A percentile compares a stretch with the other conserved stretches of the same genome.
Evolutionary conservation across 805 yeast species (phyloP).

Genomic region (Myxozyma neglecta): DNA sequence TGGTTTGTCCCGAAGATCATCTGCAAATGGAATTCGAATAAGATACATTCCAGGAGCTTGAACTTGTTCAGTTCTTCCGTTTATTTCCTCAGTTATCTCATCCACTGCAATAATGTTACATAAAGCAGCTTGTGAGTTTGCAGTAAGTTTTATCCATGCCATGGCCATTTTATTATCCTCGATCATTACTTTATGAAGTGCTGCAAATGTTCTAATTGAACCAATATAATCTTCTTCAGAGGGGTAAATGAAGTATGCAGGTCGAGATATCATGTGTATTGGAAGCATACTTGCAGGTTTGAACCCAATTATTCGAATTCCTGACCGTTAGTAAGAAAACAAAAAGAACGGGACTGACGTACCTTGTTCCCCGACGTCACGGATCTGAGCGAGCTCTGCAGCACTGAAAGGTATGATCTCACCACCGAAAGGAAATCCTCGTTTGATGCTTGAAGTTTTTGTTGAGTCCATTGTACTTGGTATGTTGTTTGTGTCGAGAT

Average conservation of each 20-base stretch:
- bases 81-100: conserved; percentile 39
- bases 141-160: conserved; percentile 67
- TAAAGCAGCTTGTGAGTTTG: conserved; percentile 54
- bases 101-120: conserved; percentile 57
- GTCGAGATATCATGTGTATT: conserved; percentile 53
- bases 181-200: conserved; percentile 62
- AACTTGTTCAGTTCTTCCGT: conserved; percentile 29
- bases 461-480: neutral
- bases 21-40: conserved; percentile 67
- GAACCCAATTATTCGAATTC: conserved; percentile 68
- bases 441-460: conserved; percentile 34
- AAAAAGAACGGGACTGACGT: neutral
- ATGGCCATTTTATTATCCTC: conserved; percentile 59
- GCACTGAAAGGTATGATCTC: conserved; percentile 46
- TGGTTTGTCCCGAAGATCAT: conserved; percentile 73
- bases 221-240: conserved; percentile 60
- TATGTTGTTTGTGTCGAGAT: neutral
- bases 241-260: conserved; percentile 67
- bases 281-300: conserved; percentile 47
- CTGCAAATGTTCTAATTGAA: conserved; percentile 64
- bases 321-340: conserved; percentile 42
- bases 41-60: conserved; percentile 74
- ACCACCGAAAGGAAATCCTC: conserved; percentile 51
- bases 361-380: conserved; percentile 36
- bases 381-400: conserved; percentile 43